Evolutionary conservation across 2,329 filamentous ascomycete species (phyloP), one percentile per base, ranked within the genome.

Genomic region (Pseudovirgaria hyperparasitica): DNA sequence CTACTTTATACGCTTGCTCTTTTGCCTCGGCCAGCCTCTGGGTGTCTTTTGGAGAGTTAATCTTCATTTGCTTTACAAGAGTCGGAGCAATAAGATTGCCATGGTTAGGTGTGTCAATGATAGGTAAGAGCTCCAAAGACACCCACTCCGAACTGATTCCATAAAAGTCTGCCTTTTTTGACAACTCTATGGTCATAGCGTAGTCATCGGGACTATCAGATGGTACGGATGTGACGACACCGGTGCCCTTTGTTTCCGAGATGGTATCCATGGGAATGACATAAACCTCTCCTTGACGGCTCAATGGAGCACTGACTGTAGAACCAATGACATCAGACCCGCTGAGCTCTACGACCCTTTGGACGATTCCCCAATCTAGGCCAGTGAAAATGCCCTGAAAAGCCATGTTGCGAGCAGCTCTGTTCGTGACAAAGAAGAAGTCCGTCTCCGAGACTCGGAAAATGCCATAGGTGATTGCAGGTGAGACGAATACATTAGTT

Each of bases 71-170:
- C n/a, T n/a, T n/a, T n/a, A n/a, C n/a, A n/a, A n/a, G n/a, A n/a
- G n/a, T n/a, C n/a, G n/a, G n/a, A n/a, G n/a, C n/a, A n/a, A n/a
- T n/a, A n/a, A n/a, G n/a, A n/a, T n/a, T n/a, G n/a, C n/a, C n/a
- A n/a, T n/a, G n/a, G n/a, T n/a, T n/a, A n/a, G n/a, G n/a, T n/a
- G n/a, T n/a, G n/a, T 84, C 68, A 38, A 93, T 92, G 39, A 94
- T 76, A 28, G 85, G 81, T 37, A 80, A 48, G 28, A 92, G 84
- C 38, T 92, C 82, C 29, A 84, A 60, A 47, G 87, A 77, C 1
- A 78, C 82, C 85, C 86, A 94, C 52, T 92, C 82, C 58, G 86
- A 85, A 60, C 90, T 68, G 50, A 94, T 92, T 26, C 78, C 76
- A 54, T 93, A 93, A 60, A 79, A 93, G 4, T 90, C 84, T 3